Evolutionary conservation across 176 grass and related monocot genomes (phyloP).

Genomic region (Zizania latifolia): DNA sequence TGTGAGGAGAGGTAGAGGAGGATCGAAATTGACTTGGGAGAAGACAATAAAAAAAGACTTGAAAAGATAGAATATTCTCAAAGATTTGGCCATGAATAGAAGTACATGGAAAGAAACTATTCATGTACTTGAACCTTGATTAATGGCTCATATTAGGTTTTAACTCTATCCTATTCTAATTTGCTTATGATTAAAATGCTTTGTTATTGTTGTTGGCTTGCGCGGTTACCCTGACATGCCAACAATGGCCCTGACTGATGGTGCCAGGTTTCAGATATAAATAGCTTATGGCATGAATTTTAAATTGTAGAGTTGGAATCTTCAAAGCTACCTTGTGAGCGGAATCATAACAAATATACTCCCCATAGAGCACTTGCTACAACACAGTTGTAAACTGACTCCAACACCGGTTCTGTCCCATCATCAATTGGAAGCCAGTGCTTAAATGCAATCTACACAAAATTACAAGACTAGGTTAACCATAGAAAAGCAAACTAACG

Average conservation of each 20-base stretch:
- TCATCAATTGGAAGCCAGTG: slow-evolving; percentile 84
- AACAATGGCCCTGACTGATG: neutral
- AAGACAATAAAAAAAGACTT: no score
- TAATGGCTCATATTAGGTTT: no score
- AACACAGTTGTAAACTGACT: slow-evolving; percentile 67
- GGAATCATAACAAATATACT: slow-evolving; percentile 89
- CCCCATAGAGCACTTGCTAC: slow-evolving; percentile 88
- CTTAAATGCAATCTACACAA: slow-evolving; percentile 69
- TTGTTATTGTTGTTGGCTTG: no score
- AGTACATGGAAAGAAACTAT: no score
- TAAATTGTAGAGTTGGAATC: neutral
- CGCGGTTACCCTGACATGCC: no score
- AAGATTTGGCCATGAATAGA: no score
- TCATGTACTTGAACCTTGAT: no score
- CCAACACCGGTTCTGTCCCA: slow-evolving; percentile 50
- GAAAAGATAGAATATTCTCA: no score
- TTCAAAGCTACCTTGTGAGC: slow-evolving; percentile 54
- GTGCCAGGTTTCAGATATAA: neutral
- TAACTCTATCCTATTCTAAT: no score
- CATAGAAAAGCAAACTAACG: neutral
- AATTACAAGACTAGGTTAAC: slow-evolving; percentile 18
- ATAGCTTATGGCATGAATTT: neutral
- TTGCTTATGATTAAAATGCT: no score
- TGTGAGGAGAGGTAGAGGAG: no score
- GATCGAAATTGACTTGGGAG: no score